phyloP scores from a whole-genome alignment of 1,284 basidiomycete genomes.

The Rhodotorula glutinis region DNA sequence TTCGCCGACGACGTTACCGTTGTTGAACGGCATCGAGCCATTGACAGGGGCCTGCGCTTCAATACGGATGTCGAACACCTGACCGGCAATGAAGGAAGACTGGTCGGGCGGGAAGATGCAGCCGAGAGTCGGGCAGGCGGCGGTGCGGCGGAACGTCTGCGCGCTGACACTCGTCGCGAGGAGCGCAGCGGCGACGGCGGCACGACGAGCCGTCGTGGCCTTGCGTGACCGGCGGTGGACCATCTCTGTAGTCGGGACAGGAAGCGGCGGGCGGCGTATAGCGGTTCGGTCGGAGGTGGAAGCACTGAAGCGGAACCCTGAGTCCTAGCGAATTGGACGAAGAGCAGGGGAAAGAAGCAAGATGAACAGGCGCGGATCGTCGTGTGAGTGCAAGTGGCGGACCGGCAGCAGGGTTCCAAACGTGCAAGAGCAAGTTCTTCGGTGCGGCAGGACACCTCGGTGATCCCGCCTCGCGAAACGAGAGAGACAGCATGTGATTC shows the following conservation, averaged over 20 bases:
- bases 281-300: neutral
- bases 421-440: too few species aligned
- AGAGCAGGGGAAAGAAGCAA: neutral
- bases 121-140: conserved; percentile 38
- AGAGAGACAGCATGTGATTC: too few species aligned
- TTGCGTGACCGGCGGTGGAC: neutral
- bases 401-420: too few species aligned
- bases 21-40: conserved; percentile 50
- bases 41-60: conserved; percentile 51
- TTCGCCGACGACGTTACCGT: conserved; percentile 45
- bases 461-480: too few species aligned
- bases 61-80: conserved; percentile 36
- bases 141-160: conserved; percentile 49
- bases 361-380: too few species aligned
- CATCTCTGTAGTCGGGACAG: neutral
- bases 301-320: too few species aligned
- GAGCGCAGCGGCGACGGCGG: conserved; percentile 2
- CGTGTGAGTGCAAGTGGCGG: too few species aligned
- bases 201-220: neutral
- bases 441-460: too few species aligned
- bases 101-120: conserved; percentile 35
- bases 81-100: conserved; percentile 35
- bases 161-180: conserved; percentile 42
- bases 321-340: too few species aligned
- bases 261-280: neutral